These are phyloP conservation scores for Pseudoperonospora humuli DNA, from an alignment of 352 stramenopile genomes.

Conservation along the genomic window DNA sequence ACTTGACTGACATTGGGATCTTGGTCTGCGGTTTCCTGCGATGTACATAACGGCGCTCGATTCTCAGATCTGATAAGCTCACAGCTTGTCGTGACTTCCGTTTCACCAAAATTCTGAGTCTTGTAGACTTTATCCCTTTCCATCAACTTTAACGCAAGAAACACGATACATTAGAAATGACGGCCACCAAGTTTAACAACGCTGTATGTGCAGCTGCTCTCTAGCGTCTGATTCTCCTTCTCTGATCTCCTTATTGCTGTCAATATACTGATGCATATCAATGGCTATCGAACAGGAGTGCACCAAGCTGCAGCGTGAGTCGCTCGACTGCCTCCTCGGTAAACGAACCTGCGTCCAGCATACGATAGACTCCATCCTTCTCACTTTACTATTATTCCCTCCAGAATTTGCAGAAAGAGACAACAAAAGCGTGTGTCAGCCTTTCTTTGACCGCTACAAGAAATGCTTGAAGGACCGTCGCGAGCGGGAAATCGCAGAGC, in stretches of 20 bases:
- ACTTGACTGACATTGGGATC: no score
- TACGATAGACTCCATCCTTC: neutral
- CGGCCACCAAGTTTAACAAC: conserved; percentile 38
- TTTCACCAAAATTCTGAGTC: no score
- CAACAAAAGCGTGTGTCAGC: conserved; percentile 33
- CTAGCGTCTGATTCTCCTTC: neutral
- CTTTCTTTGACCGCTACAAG: conserved; percentile 65
- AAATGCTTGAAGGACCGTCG: conserved; percentile 50
- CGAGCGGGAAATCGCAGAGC: conserved; percentile 31
- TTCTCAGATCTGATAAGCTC: no score
- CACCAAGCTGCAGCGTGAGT: conserved; percentile 57
- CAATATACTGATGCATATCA: neutral
- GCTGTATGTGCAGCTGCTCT: conserved; percentile 14
- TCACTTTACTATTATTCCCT: no score
- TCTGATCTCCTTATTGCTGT: neutral
- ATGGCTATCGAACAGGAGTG: conserved; percentile 37
- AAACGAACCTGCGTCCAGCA: conserved; percentile 2
- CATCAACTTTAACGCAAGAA: no score
- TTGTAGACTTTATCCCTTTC: no score
- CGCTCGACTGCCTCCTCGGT: conserved; percentile 61
- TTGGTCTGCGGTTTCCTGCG: no score
- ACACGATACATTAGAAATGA: no score
- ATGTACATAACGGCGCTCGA: no score
- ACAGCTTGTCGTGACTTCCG: no score
- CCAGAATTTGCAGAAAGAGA: no score